Conservation (phyloP, 192 early-diverging fungal species). For the Mortierella antarctica region DNA sequence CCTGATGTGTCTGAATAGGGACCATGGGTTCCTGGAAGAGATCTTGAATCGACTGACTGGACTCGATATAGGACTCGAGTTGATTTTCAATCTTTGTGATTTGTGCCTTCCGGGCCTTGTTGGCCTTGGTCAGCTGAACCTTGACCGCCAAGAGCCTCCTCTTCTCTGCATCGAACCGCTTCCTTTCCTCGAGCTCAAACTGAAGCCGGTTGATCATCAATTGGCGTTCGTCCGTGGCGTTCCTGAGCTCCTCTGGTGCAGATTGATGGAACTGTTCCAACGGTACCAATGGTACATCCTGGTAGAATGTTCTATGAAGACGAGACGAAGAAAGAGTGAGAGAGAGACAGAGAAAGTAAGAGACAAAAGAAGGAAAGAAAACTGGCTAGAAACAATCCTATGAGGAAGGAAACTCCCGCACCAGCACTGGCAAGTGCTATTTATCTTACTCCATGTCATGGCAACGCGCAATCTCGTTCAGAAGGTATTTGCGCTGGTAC, state of each 20-base stretch:
- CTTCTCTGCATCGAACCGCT: slow-evolving; percentile 49
- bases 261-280: slow-evolving; percentile 34
- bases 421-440: too few species aligned
- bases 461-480: slow-evolving; percentile 47
- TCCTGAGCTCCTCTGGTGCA: slow-evolving; percentile 24
- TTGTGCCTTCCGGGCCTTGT: slow-evolving; percentile 30
- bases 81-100: slow-evolving; percentile 38
- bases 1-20: slow-evolving; percentile 17
- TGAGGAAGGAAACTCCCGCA: background rate
- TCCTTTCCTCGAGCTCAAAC: slow-evolving; percentile 48
- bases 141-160: slow-evolving; percentile 40
- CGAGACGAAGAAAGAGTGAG: background rate
- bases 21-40: slow-evolving; percentile 36
- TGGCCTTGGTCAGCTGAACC: slow-evolving; percentile 28
- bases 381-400: too few species aligned
- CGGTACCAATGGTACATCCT: slow-evolving; percentile 43
- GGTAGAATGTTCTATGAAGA: slow-evolving; percentile 37
- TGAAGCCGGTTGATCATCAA: slow-evolving; percentile 44
- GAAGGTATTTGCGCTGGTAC: slow-evolving; percentile 51
- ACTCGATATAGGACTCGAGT: slow-evolving; percentile 24
- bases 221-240: slow-evolving; percentile 28
- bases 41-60: slow-evolving; percentile 28
- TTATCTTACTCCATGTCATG: slow-evolving; percentile 42
- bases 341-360: background rate
- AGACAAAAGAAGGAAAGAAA: background rate